Base-by-base conservation (phyloP, 2,329 filamentous ascomycete genomes). In the Sclerotinia glacialis region DNA sequence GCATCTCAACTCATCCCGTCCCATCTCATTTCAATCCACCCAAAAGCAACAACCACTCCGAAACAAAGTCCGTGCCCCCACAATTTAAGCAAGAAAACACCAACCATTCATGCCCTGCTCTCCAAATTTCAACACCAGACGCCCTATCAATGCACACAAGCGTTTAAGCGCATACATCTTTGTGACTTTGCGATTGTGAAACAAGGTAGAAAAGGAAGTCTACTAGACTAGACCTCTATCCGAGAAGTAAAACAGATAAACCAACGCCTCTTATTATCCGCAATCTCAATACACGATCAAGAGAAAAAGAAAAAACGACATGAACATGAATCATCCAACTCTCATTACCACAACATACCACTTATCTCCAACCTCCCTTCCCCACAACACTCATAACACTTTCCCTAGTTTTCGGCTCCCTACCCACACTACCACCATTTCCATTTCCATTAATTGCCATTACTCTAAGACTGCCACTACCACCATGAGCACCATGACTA, bases 291-390 rank as follows among this genome's bases (percentile, higher is more conserved):
- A 21, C 42, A 34, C 28, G 8, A n/a, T 6, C 21, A 28, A 47
- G 16, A 14, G 8, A n/a, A 7, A 28, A 59, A 23, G 14, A 9
- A 23, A 23, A 9, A 16, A 23, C 3, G 31, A 60, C 42, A 34
- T 59, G 21, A 23, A 47, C 6, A 34, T 60, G 28, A 60, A 47
- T 12, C 21, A 47, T 47, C 1, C 5, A 46, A 34, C 21, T 12
- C 26, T 59, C 11, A 16, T n/a, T 2, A 21, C 28, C 21, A 37
- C 34, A 37, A 34, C 12, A 54, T 37, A 12, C 21, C 28, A 23
- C n/a, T 66, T 47, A 76, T 68, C 71, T 67, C 75, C 76, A 77
- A 16, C 74, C 71, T 5, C 74, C 72, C 63, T 76, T 76, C 7
- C 72, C 71, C 50, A 72, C 61, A 23, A 71, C 65, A 44, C 71